phyloP scores from a whole-genome alignment of 225 moss, liverwort and hornwort species.

The Physcomitrellopsis africana region DNA sequence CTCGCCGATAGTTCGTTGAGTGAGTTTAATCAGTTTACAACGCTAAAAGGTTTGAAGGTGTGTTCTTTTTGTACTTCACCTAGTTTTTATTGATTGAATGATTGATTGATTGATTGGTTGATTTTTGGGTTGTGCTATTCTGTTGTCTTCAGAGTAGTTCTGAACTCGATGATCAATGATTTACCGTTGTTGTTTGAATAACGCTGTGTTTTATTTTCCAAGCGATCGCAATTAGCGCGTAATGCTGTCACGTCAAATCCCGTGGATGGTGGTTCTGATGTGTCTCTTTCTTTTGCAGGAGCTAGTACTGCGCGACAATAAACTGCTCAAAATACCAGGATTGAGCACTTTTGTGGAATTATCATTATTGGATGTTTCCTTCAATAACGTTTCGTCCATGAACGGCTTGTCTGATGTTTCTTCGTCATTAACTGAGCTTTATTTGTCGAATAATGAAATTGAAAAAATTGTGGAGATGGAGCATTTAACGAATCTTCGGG shows the following conservation, averaged over 20 bases:
- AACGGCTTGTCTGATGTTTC: constrained; percentile 57
- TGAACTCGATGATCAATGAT: neutral
- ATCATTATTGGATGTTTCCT: constrained; percentile 85
- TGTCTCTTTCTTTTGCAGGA: constrained; percentile 46
- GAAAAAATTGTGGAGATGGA: constrained; percentile 75
- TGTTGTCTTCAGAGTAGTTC: constrained; percentile 2
- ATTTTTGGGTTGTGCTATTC: neutral
- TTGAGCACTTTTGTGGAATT: constrained; percentile 57
- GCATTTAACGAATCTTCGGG: constrained; percentile 70
- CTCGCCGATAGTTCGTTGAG: constrained; percentile 74
- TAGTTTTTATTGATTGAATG: neutral
- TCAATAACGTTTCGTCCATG: constrained; percentile 79
- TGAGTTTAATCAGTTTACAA: constrained; percentile 63
- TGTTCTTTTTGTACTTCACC: neutral
- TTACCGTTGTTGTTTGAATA: neutral
- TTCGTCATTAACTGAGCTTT: constrained; percentile 60
- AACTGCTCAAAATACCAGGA: constrained; percentile 65
- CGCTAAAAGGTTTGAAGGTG: constrained; percentile 65
- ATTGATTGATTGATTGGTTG: too few species aligned
- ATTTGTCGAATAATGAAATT: constrained; percentile 81
- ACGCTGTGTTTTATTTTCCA: constrained; percentile 1
- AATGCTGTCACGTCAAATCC: neutral
- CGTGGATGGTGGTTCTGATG: constrained; percentile 15
- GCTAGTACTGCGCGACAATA: constrained; percentile 92
- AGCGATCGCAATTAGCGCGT: constrained; percentile 5